Evolutionary conservation across 1,284 basidiomycete genomes (phyloP).

Genomic region (Cutaneotrichosporon dermatis): DNA sequence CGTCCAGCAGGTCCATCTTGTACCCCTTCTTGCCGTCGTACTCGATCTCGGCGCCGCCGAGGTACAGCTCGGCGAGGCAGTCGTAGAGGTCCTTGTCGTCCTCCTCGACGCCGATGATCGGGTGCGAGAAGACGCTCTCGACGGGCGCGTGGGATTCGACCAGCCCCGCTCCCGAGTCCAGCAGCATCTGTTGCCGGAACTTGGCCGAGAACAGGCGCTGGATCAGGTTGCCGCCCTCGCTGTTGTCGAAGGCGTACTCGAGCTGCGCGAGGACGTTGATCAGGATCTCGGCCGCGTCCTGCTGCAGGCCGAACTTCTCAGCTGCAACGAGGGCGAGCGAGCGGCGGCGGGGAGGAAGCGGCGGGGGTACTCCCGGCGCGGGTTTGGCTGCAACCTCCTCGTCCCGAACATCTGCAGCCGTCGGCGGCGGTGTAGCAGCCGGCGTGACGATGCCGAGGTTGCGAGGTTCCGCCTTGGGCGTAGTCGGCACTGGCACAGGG

Average conservation of each 20-base stretch:
- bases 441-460: not conserved
- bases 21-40: conserved; percentile 78
- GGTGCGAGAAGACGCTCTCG: conserved; percentile 86
- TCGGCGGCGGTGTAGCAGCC: not conserved
- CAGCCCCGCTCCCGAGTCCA: conserved; percentile 49
- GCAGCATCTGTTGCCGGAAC: conserved; percentile 68
- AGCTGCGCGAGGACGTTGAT: conserved; percentile 99
- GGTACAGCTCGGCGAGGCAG: conserved; percentile 78
- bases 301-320: conserved; percentile 66
- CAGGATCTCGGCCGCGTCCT: conserved; percentile 97
- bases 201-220: conserved; percentile 87
- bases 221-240: conserved; percentile 58
- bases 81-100: conserved; percentile 87
- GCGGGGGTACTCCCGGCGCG: not conserved
- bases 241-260: conserved; percentile 73
- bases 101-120: conserved; percentile 83
- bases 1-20: conserved; percentile 82
- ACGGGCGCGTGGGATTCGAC: conserved; percentile 56
- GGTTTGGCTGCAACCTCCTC: too few relatives aligned
- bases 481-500: not conserved
- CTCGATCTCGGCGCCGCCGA: conserved; percentile 78
- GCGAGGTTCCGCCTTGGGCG: not conserved
- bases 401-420: too few relatives aligned
- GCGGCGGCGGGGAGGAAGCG: conserved; percentile 9
- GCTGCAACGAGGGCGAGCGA: conserved; percentile 19